Evolutionary conservation across 345 rosid genomes (phyloP), one percentile per base, ranked within the genome.

Genomic region (Sapria himalayana): DNA sequence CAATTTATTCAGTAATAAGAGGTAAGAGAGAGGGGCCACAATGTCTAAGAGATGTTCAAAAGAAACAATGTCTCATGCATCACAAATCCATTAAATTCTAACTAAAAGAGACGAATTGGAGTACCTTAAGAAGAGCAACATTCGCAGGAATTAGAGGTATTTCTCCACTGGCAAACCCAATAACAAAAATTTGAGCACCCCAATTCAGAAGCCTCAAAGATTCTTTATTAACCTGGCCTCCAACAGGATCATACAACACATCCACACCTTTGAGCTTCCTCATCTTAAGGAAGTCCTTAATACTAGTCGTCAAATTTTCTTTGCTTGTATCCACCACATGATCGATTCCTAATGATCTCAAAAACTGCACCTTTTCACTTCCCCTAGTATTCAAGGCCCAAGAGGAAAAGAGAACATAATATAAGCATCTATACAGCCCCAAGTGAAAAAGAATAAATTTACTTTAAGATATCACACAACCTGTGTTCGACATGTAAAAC

Each of bases 91-190:
- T n/a, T n/a, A n/a, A n/a, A n/a, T n/a, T n/a, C n/a, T n/a, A n/a
- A n/a, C n/a, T n/a, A n/a, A n/a, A n/a, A n/a, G n/a, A n/a, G n/a
- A n/a, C n/a, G n/a, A n/a, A 49, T 46, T 9, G 7, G 31, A 5
- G 39, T 66, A 89, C 94, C 93, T 76, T 89, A 29, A 82, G 84
- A 19, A 89, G 98, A 25, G 95, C 76, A 46, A 89, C 67, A 50
- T 82, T 89, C 37, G 78, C 81, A 5, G 93, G 91, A 55, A 82
- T 76, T 24, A 76, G 43, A 1, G 93, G 95, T 50, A 82, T 9
- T 27, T 82, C 93, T 3, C 95, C 94, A 50, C 95, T 79, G 5
- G 93, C 98, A 51, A 89, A 89, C 18, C 93, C 98, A 12, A 82
- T 82, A 24, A 78, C 72, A 25, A 82, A 64, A 56, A 89, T 82